phyloP scores from a whole-genome alignment of 2,329 filamentous ascomycete genomes.

The Pyrenophora seminiperda region DNA sequence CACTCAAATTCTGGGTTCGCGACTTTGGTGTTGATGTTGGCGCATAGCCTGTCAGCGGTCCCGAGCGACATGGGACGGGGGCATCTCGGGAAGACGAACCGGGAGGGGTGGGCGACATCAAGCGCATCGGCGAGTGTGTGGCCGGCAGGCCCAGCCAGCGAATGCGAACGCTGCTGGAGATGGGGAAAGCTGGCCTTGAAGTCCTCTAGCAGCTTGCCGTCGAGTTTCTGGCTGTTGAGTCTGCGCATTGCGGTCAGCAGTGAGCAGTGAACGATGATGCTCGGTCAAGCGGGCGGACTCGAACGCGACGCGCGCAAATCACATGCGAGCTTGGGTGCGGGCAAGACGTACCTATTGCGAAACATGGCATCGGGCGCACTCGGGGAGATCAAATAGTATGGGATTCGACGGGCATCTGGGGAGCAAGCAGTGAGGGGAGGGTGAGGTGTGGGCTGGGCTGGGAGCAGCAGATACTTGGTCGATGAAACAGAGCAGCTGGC shows the following conservation, averaged over 20 bases:
- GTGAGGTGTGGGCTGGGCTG: neutral
- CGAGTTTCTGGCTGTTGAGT: slow-evolving; percentile 82
- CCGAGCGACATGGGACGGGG: slow-evolving; percentile 11
- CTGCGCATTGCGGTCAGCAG: slow-evolving; percentile 49
- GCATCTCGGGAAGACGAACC: slow-evolving; percentile 46
- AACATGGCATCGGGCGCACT: slow-evolving; percentile 44
- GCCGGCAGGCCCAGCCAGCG: slow-evolving; percentile 47
- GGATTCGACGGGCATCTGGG: slow-evolving; percentile 8
- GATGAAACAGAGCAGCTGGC: slow-evolving; percentile 46
- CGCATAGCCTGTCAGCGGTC: neutral
- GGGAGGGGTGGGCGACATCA: slow-evolving; percentile 51
- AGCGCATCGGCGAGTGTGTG: slow-evolving; percentile 56
- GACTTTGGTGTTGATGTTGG: neutral
- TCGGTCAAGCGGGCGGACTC: neutral
- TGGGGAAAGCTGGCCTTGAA: slow-evolving; percentile 86
- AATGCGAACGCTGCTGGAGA: slow-evolving; percentile 57
- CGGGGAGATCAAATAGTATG: slow-evolving; percentile 4
- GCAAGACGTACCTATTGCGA: slow-evolving; percentile 52
- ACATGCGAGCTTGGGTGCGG: slow-evolving; percentile 18
- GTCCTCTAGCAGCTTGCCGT: slow-evolving; percentile 79
- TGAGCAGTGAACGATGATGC: slow-evolving; percentile 9
- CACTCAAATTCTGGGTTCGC: no score
- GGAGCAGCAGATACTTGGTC: slow-evolving; percentile 26
- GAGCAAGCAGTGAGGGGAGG: neutral
- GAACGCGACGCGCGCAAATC: slow-evolving; percentile 39